A percentile compares a stretch with the other conserved stretches of the same genome.
Conservation (phyloP, 768 basidiomycete species). For the Rubroboletus pulcherrimus region DNA sequence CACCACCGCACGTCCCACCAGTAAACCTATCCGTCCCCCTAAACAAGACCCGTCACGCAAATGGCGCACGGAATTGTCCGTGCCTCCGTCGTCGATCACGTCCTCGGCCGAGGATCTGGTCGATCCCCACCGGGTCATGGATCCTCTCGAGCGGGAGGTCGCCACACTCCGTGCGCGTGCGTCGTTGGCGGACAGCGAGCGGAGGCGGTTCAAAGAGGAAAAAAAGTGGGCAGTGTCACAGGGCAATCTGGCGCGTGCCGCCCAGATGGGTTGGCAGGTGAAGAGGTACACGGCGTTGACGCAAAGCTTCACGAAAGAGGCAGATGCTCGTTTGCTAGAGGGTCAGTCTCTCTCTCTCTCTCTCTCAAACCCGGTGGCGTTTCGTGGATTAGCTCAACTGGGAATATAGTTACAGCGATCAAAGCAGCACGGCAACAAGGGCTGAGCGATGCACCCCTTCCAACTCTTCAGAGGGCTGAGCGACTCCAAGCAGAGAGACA, state of each 20-base stretch:
- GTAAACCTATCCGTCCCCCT: constrained; percentile 25
- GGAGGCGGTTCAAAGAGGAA: constrained; percentile 80
- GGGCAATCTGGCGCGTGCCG: constrained; percentile 70
- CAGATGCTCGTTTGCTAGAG: constrained; percentile 64
- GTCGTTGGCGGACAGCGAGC: constrained; percentile 77
- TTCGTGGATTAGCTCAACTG: constrained; percentile 11
- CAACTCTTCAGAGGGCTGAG: constrained; percentile 23
- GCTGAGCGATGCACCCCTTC: constrained; percentile 9
- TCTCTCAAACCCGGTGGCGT: background rate
- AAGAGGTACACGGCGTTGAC: constrained; percentile 75
- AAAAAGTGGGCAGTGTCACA: constrained; percentile 82
- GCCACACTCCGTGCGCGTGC: constrained; percentile 72
- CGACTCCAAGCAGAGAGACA: constrained; percentile 21
- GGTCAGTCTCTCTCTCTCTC: constrained; percentile 36
- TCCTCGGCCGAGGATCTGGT: constrained; percentile 66
- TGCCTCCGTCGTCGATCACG: constrained; percentile 58
- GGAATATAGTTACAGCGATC: constrained; percentile 25
- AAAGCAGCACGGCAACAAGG: constrained; percentile 19
- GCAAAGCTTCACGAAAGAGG: constrained; percentile 78
- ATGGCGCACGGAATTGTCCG: constrained; percentile 35
- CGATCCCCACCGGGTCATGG: constrained; percentile 54
- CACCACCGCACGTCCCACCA: background rate
- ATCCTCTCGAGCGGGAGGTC: constrained; percentile 70
- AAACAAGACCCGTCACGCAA: constrained; percentile 28
- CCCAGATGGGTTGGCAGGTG: constrained; percentile 81